Percentiles rank a stretch among this genome's conserved stretches.
phyloP scores from a whole-genome alignment of 2,329 filamentous ascomycete species.

The Neofusicoccum kwambonambiense region DNA sequence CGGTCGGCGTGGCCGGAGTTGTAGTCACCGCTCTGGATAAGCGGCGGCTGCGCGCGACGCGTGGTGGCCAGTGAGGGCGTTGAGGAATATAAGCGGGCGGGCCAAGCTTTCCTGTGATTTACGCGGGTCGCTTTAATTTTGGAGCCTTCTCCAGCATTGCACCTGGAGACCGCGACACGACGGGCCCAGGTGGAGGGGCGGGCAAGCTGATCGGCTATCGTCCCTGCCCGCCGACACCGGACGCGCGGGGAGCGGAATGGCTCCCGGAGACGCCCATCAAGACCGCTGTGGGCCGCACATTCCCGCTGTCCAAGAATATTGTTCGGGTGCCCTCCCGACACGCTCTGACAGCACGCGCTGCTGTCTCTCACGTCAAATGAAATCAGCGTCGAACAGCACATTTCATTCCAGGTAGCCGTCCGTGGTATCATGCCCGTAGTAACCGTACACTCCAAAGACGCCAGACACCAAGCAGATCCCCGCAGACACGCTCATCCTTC shows the following conservation, averaged over 20 bases:
- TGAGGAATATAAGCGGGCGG: not conserved
- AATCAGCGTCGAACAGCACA: not conserved
- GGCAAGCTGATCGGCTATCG: not conserved
- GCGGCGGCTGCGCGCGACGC: not conserved
- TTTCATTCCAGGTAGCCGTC: not conserved
- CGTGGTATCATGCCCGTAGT: slow-evolving; percentile 13
- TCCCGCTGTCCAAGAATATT: too few species aligned
- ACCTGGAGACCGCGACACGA: not conserved
- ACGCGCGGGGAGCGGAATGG: not conserved
- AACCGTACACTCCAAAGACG: not conserved
- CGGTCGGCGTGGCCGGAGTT: not conserved
- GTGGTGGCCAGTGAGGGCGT: not conserved
- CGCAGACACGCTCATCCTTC: not conserved
- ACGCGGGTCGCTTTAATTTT: not conserved
- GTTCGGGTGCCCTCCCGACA: not conserved
- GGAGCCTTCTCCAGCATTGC: not conserved
- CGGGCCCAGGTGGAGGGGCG: not conserved
- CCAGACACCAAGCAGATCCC: not conserved
- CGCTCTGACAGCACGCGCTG: too few species aligned
- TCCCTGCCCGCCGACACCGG: not conserved
- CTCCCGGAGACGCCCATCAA: not conserved
- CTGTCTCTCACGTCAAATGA: too few species aligned
- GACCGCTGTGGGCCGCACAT: too few species aligned
- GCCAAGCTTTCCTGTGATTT: slow-evolving; percentile 7
- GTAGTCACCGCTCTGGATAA: slow-evolving; percentile 2